Conservation (phyloP, 1,284 basidiomycete species). For the Lentinula novae-zelandiae region DNA sequence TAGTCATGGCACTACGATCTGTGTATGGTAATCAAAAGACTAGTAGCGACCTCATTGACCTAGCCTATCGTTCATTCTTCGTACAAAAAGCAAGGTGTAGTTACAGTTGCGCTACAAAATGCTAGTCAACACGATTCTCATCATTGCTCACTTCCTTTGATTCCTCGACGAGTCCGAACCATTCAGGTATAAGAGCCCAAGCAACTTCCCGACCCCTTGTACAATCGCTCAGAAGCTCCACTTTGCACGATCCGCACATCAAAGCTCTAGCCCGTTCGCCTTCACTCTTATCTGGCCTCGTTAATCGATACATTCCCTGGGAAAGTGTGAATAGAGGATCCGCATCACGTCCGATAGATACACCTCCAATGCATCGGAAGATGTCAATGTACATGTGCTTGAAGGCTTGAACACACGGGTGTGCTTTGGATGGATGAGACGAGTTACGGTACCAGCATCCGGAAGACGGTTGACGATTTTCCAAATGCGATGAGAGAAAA, state of each 20-base stretch:
- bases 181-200: conserved; percentile 54
- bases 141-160: neutral
- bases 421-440: neutral
- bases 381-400: conserved; percentile 73
- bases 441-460: conserved; percentile 40
- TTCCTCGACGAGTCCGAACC: conserved; percentile 51
- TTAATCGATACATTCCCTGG: conserved; percentile 68
- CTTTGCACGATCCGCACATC: conserved; percentile 53
- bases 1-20: no score
- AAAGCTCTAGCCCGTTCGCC: conserved; percentile 53
- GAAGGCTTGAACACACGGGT: conserved; percentile 59
- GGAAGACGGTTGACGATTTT: conserved; percentile 40
- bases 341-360: conserved; percentile 66
- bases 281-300: conserved; percentile 64
- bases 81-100: neutral
- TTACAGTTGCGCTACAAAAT: neutral
- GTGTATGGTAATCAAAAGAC: no score
- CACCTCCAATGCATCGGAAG: conserved; percentile 63
- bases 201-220: conserved; percentile 55
- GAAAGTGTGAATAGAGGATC: conserved; percentile 65
- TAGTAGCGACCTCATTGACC: neutral
- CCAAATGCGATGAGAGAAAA: conserved; percentile 57
- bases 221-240: conserved; percentile 51
- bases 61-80: neutral
- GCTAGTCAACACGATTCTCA: neutral